Evolutionary conservation across 352 stramenopile species (phyloP), one percentile per base, ranked within the genome.

Genomic region (Phytophthora europaea): DNA sequence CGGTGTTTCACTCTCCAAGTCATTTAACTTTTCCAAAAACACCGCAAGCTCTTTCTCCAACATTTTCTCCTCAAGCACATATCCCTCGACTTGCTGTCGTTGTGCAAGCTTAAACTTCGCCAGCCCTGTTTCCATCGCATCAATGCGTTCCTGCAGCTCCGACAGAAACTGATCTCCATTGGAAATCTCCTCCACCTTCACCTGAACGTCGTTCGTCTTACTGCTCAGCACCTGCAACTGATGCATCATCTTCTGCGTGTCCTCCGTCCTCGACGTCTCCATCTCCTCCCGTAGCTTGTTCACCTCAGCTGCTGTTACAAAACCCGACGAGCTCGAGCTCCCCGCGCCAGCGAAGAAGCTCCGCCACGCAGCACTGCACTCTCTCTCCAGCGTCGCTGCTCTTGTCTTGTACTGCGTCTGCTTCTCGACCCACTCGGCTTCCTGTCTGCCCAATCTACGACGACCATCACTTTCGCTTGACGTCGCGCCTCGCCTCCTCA

Each of bases 381-480:
- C 84, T 36, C 84, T 91, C 64, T 94, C 87, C 18, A 94, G 28
- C 22, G 80, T 60, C 2, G 58, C 55, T 8, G 71, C 65, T 0
- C 87, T 77, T 38, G 80, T 65, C 0, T 51, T 75, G 40, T 89
- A 89, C 70, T 87, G 83, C 4, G 81, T 47, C 59, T 92, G 83
- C 65, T 89, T 94, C 63, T 94, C 86, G 20, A 88, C 57, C 84
- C 86, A 92, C 65, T 89, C 82, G 2, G 78, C 59, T 26, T 91
- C 84, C 2, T 75, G 48, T 16, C 78, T 85, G 1, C 72, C 75
- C 57, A 85, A 70, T 10, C 78, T 67, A 3, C 72, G 72, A 22
- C 61, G 63, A 34, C 23, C 31, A 22, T 20, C 40, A 47, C 55
- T 48, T 59, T 57, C 20, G 23, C 8, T 6, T 20, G 9, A 34